Base-by-base conservation (phyloP, 2,329 filamentous ascomycete species). In the Colletotrichum tanaceti region DNA sequence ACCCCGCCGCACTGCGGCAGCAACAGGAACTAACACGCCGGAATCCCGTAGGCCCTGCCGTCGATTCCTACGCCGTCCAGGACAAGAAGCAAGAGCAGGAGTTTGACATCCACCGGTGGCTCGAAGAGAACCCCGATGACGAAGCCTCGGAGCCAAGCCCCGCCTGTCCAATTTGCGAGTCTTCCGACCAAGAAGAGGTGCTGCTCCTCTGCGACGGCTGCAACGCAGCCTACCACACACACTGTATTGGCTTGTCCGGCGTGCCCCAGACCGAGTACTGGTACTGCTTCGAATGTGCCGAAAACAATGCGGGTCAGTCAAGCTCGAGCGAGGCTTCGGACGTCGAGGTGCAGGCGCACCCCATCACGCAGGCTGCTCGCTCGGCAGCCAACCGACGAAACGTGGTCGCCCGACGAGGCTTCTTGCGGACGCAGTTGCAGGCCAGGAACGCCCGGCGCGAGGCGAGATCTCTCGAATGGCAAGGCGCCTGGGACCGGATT, bases 141-240 rank as follows among this genome's bases (percentile, higher is more conserved):
- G 83, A 86, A 58, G 85, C 88, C 73, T 84, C 85, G 55, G 88
- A 88, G 65, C 92, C 93, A 20, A 98, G 96, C 79, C 91, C 93
- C 57, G 86, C 97, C 59, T 99, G 96, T 79, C 91, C 93, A 58
- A 86, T 98, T 58, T 99, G 96, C 83, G 91, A 91, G 71, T 87
- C 89, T 58, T 85, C 90, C 73, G 93, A 96, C 72, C 89, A 95
- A 73, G 92, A 96, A 78, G 92, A 97, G 72, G 86, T 94, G 20
- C 87, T 97, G 60, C 89, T 98, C 72, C 88, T 97, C 70, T 99
- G 96, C 81, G 94, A 98, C 78, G 91, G 90, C 75, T 99, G 96
- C 82, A 91, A 97, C 83, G 90, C 91, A 41, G 88, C 92, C 50
- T 97, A 95, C 75, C 96, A 99, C 79, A 94, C 94, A 55, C 93